Conservation (phyloP, 2,329 filamentous ascomycete species). For the Colletotrichum aenigma region DNA sequence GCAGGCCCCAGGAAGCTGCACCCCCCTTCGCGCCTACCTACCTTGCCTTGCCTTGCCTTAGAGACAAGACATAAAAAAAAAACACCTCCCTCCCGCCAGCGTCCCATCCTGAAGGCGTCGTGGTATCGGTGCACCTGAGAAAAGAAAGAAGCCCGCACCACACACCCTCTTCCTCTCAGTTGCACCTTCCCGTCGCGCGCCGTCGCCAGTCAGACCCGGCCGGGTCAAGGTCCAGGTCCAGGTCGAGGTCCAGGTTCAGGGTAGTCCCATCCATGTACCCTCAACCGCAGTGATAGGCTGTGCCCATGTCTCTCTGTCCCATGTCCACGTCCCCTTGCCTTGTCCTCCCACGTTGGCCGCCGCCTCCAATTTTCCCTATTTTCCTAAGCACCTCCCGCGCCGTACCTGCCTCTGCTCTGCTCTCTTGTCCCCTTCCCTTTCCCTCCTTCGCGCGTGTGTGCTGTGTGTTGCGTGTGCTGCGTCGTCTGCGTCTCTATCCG, state of each 20-base stretch:
- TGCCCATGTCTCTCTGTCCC: conserved; percentile 5
- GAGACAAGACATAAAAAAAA: neutral
- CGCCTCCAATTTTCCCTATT: conserved; percentile 12
- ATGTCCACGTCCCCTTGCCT: neutral
- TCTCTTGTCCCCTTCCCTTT: neutral
- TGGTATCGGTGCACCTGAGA: neutral
- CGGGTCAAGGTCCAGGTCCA: conserved; percentile 1
- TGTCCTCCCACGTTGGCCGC: neutral
- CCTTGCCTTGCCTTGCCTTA: neutral
- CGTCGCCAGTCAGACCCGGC: conserved; percentile 5
- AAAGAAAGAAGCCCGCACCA: neutral
- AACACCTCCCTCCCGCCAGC: neutral
- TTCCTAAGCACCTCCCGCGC: conserved; percentile 12
- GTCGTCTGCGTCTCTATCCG: neutral
- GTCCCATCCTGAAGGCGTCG: neutral
- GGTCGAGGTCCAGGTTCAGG: conserved; percentile 1
- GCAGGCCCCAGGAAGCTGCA: neutral
- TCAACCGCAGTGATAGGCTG: conserved; percentile 5
- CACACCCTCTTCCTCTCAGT: neutral
- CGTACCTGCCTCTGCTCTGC: neutral
- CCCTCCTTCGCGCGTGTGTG: neutral
- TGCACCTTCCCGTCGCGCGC: conserved; percentile 9
- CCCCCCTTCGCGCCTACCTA: neutral
- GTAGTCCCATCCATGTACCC: neutral
- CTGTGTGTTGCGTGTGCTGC: conserved; percentile 3